A percentile compares a stretch with the other conserved stretches of the same genome.
Conservation (phyloP, 345 rosid genomes). For the Reutealis trisperma region DNA sequence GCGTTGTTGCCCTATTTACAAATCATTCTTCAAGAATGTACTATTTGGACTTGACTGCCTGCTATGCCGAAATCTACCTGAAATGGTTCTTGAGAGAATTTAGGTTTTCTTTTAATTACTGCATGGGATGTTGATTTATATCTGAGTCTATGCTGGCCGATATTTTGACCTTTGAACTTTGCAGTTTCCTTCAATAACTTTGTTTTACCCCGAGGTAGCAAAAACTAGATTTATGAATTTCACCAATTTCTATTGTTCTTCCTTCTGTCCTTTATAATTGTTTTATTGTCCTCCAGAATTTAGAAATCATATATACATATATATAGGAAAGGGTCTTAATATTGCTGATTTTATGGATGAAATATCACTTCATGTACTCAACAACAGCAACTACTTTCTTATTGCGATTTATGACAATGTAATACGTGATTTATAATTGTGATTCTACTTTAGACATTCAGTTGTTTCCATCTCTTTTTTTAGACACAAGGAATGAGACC, state of each 20-base stretch:
- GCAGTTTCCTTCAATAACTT: too few species aligned
- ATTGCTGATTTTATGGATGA: background rate
- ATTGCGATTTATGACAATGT: background rate
- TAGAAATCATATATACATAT: background rate
- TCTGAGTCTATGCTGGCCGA: background rate
- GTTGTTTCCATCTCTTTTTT: conserved; percentile 25
- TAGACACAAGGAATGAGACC: conserved; percentile 68
- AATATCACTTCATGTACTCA: background rate
- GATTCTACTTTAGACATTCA: conserved; percentile 1
- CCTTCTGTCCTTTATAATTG: background rate
- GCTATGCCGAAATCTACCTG: background rate
- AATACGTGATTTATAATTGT: conserved; percentile 1
- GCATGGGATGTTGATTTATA: background rate
- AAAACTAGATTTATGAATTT: background rate
- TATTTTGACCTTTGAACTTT: too few species aligned
- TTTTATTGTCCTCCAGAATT: background rate
- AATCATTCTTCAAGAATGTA: too few species aligned
- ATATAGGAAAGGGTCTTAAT: background rate
- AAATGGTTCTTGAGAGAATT: background rate
- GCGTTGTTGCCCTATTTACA: too few species aligned
- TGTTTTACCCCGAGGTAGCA: too few species aligned
- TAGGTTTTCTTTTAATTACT: too few species aligned
- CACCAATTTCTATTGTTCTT: background rate
- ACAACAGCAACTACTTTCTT: background rate
- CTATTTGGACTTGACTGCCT: too few species aligned